Evolutionary conservation across 805 yeast species (phyloP), one percentile per base, ranked within the genome.

Genomic region (Candida quercuum): DNA sequence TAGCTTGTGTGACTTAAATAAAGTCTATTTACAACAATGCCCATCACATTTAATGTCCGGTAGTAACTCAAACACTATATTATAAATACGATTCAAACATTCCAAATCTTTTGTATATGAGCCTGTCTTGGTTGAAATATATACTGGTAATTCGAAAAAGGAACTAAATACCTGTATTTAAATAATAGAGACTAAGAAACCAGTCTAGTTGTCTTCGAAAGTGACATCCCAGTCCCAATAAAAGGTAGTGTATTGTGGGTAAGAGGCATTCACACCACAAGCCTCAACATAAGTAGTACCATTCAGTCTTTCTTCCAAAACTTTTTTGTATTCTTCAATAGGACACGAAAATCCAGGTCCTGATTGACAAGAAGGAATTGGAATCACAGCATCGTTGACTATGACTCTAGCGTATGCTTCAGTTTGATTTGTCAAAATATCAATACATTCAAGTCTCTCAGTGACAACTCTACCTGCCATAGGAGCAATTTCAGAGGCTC

Each of bases 261-360:
- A 37, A 17, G 45, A 35, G 6, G 35, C 10, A 33, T 41, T 45
- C 9, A 49, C 50, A 26, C 48, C 53, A 47, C 72, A 68, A 19
- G 61, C 61, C 17, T 49, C 41, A 27, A 43, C 48, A 43, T 56
- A 66, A 30, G 52, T 48, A 14, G 50, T 40, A 36, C 59, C 60
- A 4, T 47, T 45, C 37, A 63, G 38, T 47, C 63, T 59, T 16
- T 42, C 38, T 22, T 52, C 54, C 32, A 65, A 54, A 38, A 58
- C 58, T 6, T 51, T 37, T 44, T 54, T 53, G 46, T 55, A 69
- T 36, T 56, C 56, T 21, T 49, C 56, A 37, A 62, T 54, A 41
- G 64, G 60, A 53, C 79, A 66, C 27, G 71, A 61, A 52, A 64
- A 72, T 2, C 78, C 78, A 9, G 81, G 81, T 4, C 82, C 82